These are phyloP conservation scores for Talaromyces nanjingensis DNA, from an alignment of 495 filamentous ascomycete species.

Conservation along the genomic window DNA sequence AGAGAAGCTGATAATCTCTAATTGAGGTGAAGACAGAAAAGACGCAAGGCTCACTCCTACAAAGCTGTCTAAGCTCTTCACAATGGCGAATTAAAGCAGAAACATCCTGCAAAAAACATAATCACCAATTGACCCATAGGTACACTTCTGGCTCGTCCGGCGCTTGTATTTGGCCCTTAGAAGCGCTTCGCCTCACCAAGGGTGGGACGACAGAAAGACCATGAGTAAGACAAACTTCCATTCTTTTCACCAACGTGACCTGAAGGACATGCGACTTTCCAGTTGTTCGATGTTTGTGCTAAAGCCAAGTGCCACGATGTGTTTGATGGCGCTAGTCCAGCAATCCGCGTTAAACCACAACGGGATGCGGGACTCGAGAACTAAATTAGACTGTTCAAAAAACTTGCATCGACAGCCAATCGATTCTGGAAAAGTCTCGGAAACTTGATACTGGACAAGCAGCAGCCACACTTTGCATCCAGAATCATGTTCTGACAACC, in stretches of 20 bases:
- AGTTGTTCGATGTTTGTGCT: constrained; percentile 1
- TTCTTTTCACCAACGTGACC: constrained; percentile 27
- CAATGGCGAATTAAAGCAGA: not conserved
- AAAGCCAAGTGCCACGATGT: constrained; percentile 11
- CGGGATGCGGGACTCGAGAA: constrained; percentile 35
- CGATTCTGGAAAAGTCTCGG: constrained; percentile 28
- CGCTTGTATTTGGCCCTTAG: not conserved
- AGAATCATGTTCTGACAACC: constrained; percentile 43
- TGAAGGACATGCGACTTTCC: constrained; percentile 22
- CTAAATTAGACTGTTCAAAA: constrained; percentile 36
- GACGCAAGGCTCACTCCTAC: not conserved
- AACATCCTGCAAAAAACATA: not conserved
- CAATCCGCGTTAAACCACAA: constrained; percentile 37
- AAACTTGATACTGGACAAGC: constrained; percentile 25
- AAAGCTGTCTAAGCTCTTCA: not conserved
- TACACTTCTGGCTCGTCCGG: not conserved
- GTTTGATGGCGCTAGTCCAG: constrained; percentile 14
- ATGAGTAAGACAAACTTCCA: not conserved
- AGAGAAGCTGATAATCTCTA: not conserved
- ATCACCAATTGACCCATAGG: not conserved
- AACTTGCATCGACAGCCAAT: constrained; percentile 37
- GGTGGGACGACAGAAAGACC: not conserved
- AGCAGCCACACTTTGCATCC: constrained; percentile 37
- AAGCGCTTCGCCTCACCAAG: constrained; percentile 5
- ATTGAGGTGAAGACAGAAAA: not conserved